These are phyloP conservation scores for Serendipita sp. DNA, from an alignment of 768 basidiomycete genomes.

Conservation along the genomic window DNA sequence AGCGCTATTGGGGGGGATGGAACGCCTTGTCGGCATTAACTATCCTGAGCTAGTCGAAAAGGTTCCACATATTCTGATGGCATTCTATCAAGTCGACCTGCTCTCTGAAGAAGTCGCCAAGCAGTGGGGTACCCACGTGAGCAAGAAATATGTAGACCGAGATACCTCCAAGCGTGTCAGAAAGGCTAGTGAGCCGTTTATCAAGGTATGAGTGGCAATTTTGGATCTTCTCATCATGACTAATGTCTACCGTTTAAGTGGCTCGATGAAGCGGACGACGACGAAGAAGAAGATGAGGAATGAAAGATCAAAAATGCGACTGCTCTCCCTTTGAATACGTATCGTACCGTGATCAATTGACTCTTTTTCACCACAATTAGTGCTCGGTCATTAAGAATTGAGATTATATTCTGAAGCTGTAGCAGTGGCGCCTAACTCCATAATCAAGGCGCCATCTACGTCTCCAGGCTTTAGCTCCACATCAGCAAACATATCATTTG, in stretches of 20 bases:
- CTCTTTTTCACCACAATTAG: too few species aligned
- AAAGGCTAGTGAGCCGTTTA: conserved; percentile 87
- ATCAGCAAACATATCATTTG: conserved; percentile 68
- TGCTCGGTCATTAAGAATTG: too few species aligned
- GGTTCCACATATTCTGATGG: conserved; percentile 89
- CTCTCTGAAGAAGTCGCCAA: conserved; percentile 80
- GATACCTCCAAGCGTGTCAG: conserved; percentile 90
- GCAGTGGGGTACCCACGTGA: conserved; percentile 92
- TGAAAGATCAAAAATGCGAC: neutral
- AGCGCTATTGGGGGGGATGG: conserved; percentile 80
- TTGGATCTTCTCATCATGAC: neutral
- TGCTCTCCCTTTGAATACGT: neutral
- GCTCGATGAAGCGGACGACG: conserved; percentile 79
- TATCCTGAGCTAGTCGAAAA: conserved; percentile 51
- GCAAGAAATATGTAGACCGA: conserved; percentile 91
- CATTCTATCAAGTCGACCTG: conserved; percentile 78
- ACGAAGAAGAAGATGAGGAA: conserved; percentile 28
- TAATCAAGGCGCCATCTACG: conserved; percentile 43
- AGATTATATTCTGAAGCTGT: too few species aligned
- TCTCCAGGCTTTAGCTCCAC: conserved; percentile 74
- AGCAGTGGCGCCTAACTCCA: conserved; percentile 18
- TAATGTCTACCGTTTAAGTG: conserved; percentile 31
- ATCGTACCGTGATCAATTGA: neutral
- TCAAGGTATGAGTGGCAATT: conserved; percentile 40
- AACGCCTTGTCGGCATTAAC: conserved; percentile 62